These are phyloP conservation scores for Tricholoma bakamatsutake DNA, from an alignment of 768 basidiomycete genomes.

Conservation along the genomic window DNA sequence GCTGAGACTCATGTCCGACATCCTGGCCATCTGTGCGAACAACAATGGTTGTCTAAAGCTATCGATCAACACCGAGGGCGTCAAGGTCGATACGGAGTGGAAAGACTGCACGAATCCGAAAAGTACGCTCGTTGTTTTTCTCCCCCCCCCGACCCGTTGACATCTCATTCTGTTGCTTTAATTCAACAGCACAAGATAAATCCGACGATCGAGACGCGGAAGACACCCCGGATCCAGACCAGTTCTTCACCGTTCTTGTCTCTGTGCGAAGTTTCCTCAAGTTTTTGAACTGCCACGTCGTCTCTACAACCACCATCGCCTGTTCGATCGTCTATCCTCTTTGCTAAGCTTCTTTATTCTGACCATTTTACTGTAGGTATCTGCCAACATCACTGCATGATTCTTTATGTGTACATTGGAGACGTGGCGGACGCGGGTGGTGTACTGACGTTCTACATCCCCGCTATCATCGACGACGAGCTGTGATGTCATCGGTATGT, in stretches of 20 bases:
- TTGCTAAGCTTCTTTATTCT: neutral
- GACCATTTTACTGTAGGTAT: conserved; percentile 46
- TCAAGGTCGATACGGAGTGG: conserved; percentile 81
- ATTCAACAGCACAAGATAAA: conserved; percentile 10
- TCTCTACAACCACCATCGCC: conserved; percentile 81
- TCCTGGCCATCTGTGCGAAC: conserved; percentile 66
- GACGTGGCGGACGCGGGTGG: conserved; percentile 74
- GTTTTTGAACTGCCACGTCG: conserved; percentile 74
- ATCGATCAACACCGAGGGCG: conserved; percentile 62
- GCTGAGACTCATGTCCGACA: conserved; percentile 62
- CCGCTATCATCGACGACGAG: conserved; percentile 63
- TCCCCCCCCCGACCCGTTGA: too few relatives aligned
- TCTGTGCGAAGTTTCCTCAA: conserved; percentile 73
- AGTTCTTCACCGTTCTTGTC: conserved; percentile 60
- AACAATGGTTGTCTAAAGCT: conserved; percentile 47
- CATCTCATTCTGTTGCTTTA: neutral
- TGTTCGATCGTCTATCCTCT: conserved; percentile 40
- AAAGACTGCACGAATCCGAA: conserved; percentile 61
- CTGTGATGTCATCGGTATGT: conserved; percentile 5
- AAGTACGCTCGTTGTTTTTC: conserved; percentile 28
- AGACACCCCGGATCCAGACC: conserved; percentile 45
- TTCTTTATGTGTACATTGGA: conserved; percentile 87
- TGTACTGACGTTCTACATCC: conserved; percentile 85
- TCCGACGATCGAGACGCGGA: conserved; percentile 29
- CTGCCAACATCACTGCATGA: conserved; percentile 78